These are phyloP conservation scores for Phallus indusiatus DNA, from an alignment of 768 basidiomycete species.

Conservation along the genomic window DNA sequence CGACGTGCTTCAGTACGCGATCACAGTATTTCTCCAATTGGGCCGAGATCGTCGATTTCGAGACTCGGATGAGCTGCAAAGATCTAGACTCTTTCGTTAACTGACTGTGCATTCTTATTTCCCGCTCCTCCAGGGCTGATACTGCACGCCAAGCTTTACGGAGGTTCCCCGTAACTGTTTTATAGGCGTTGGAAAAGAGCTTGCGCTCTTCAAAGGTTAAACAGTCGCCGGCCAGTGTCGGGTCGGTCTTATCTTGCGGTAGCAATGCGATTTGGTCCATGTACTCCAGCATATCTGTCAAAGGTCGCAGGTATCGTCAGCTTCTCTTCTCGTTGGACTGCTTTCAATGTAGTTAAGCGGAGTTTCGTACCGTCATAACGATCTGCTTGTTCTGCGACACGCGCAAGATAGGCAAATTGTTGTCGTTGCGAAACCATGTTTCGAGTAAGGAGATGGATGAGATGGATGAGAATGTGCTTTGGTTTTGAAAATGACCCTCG, in stretches of 20 bases:
- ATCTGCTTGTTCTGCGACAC: conserved; percentile 81
- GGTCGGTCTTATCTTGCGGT: conserved; percentile 66
- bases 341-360: not conserved
- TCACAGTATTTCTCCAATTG: conserved; percentile 72
- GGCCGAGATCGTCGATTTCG: conserved; percentile 66
- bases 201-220: conserved; percentile 82
- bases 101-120: conserved; percentile 33
- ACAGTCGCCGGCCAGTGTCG: conserved; percentile 54
- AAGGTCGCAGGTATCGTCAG: not conserved
- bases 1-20: conserved; percentile 66
- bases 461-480: too few relatives aligned
- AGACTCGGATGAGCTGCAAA: conserved; percentile 55
- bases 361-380: conserved; percentile 70
- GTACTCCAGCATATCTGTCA: not conserved
- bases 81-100: conserved; percentile 28
- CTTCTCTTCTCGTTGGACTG: not conserved
- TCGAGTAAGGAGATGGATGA: too few relatives aligned
- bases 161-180: conserved; percentile 77
- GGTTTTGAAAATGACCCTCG: too few relatives aligned
- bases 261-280: conserved; percentile 52
- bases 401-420: conserved; percentile 30
- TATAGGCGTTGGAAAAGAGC: conserved; percentile 82
- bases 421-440: too few relatives aligned
- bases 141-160: conserved; percentile 81
- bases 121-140: conserved; percentile 56